phyloP scores from a whole-genome alignment of 2,329 filamentous ascomycete genomes.

The Ceratocystis lukuohia region DNA sequence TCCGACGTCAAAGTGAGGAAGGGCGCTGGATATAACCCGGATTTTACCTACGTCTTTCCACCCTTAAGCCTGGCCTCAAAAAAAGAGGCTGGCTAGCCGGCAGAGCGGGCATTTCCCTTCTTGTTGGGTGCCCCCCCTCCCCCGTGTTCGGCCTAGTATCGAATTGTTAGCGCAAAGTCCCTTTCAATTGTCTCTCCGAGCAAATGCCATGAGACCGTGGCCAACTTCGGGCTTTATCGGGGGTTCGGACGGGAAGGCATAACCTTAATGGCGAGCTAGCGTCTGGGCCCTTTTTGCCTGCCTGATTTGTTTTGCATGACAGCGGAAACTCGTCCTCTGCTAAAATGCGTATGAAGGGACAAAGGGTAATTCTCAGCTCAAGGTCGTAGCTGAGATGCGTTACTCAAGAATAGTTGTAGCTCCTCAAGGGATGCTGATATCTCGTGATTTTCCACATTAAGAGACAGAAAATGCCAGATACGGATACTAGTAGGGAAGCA shows the following conservation, averaged over 20 bases:
- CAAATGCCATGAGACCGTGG: not conserved
- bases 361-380: not conserved
- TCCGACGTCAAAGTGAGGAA: not conserved
- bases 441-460: not conserved
- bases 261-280: not conserved
- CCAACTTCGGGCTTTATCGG: not conserved
- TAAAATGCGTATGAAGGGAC: not conserved
- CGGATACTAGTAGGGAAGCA: not conserved
- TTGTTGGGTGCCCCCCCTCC: not conserved
- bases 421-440: not conserved
- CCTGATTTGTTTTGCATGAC: not conserved
- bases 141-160: not conserved
- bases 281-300: not conserved
- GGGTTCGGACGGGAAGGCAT: not conserved
- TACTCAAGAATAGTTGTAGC: not conserved
- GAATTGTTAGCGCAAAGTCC: not conserved
- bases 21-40: not conserved
- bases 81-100: not conserved
- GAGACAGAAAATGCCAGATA: not conserved
- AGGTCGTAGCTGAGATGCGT: not conserved
- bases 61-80: not conserved
- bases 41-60: not conserved
- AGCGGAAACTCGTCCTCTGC: not conserved
- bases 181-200: constrained; percentile 1
- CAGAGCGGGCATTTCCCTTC: not conserved